Evolutionary conservation across 2,329 filamentous ascomycete genomes (phyloP), one percentile per base, ranked within the genome.

Genomic region (Penicillium aurantiogriseum): DNA sequence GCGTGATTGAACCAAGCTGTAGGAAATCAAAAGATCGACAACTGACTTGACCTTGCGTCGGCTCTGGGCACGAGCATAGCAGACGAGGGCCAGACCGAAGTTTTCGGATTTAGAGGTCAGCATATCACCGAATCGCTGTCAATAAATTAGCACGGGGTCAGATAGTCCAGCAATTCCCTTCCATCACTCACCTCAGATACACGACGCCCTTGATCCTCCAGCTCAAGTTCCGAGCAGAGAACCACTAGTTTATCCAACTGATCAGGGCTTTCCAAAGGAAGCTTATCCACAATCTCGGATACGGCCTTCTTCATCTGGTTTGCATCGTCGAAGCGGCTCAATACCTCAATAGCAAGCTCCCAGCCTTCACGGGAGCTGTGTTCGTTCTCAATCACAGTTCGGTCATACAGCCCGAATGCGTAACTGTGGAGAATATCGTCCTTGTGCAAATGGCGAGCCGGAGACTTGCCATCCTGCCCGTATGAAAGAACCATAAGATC

Each of bases 61-160:
- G 27, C 88, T 85, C 69, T 95, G 92, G 3, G 92, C 90, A 13
- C 95, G 85, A 25, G 93, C 89, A 72, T 94, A 97, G 79, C 95
- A 97, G 77, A 94, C 88, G 21, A 97, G 82, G 0, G 91, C 90
- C 63, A 93, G 86, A 53, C 93, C 93, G 65, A 93, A 97, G 54
- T 88, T 85, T 66, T 90, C 85, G 0, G 89, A 88, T 42, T 85
- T 84, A 58, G 86, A 82, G 11, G 87, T 85, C 39, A 96, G 81
- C 47, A 87, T 82, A 63, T 96, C 88, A 56, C 92, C 93, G 71
- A 91, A 97, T 63, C 88, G 87, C 90, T 96, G 67, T 29, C 13
- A 15, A 21, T 25, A 38, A 25, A 46, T 71, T 51, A 71, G 65
- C 60, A 53, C 50, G 19, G 9, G 35, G 15, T 42, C 48, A 21